phyloP scores from a whole-genome alignment of 805 yeast genomes.

The Yamadazyma scolyti region DNA sequence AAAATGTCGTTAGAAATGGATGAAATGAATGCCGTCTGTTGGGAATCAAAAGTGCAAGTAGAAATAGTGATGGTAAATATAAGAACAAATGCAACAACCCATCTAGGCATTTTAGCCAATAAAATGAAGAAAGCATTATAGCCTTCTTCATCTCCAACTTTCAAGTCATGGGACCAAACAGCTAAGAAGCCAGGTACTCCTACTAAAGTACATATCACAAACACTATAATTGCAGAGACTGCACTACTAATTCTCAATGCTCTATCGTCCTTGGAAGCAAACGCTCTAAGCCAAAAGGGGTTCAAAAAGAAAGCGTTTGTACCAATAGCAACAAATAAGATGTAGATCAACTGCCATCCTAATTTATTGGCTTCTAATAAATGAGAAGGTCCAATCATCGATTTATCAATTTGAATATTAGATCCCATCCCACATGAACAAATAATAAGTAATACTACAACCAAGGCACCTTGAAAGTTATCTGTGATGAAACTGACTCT shows the following conservation, averaged over 20 bases:
- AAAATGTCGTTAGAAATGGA: slow-evolving; percentile 86
- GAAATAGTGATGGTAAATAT: slow-evolving; percentile 72
- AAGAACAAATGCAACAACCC: slow-evolving; percentile 82
- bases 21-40: slow-evolving; percentile 85
- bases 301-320: slow-evolving; percentile 88
- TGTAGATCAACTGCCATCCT: slow-evolving; percentile 89
- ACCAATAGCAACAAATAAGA: slow-evolving; percentile 78
- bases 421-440: slow-evolving; percentile 78
- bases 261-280: slow-evolving; percentile 75
- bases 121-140: slow-evolving; percentile 70
- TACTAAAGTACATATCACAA: slow-evolving; percentile 61
- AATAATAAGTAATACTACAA: slow-evolving; percentile 61
- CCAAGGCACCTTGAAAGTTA: slow-evolving; percentile 75
- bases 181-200: slow-evolving; percentile 86
- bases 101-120: slow-evolving; percentile 68
- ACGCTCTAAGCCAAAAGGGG: slow-evolving; percentile 93
- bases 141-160: slow-evolving; percentile 52
- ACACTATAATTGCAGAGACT: slow-evolving; percentile 66
- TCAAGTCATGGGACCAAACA: slow-evolving; percentile 79
- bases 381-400: slow-evolving; percentile 62
- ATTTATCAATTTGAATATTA: slow-evolving; percentile 59
- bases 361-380: slow-evolving; percentile 62
- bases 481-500: slow-evolving; percentile 85
- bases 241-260: slow-evolving; percentile 75
- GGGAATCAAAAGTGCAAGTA: slow-evolving; percentile 84